A percentile compares a stretch with the other conserved stretches of the same genome.
These are phyloP conservation scores for Coprinopsis cinerea DNA, from an alignment of 768 basidiomycete genomes.

Conservation along the genomic window DNA sequence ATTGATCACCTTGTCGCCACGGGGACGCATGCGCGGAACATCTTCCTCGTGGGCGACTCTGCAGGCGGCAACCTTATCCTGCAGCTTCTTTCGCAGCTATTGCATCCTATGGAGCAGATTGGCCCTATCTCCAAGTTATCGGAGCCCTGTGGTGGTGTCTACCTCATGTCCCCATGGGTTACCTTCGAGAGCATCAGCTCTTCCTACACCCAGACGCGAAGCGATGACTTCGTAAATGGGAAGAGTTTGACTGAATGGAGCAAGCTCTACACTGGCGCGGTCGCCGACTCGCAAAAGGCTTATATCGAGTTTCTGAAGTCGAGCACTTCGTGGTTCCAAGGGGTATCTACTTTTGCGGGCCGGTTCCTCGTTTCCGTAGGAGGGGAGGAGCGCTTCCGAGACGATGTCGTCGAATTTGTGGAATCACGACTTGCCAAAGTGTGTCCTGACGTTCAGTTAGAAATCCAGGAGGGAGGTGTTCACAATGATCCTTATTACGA, in stretches of 20 bases:
- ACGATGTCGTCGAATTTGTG: conserved; percentile 21
- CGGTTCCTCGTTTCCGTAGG: conserved; percentile 25
- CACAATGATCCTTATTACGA: background rate
- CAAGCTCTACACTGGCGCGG: conserved; percentile 12
- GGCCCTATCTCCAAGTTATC: conserved; percentile 17
- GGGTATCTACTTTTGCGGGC: conserved; percentile 19
- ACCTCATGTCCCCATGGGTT: conserved; percentile 36
- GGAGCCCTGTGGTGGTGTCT: conserved; percentile 24
- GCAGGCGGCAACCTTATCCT: conserved; percentile 33
- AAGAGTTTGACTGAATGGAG: conserved; percentile 20
- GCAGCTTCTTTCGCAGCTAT: conserved; percentile 29
- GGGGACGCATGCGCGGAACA: conserved; percentile 25
- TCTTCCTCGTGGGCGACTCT: conserved; percentile 33
- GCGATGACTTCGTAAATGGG: conserved; percentile 21
- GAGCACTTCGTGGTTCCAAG: conserved; percentile 24
- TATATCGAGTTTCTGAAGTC: conserved; percentile 23
- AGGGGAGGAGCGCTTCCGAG: conserved; percentile 20
- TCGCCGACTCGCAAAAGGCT: conserved; percentile 12
- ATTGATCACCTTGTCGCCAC: conserved; percentile 26
- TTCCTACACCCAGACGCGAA: conserved; percentile 12
- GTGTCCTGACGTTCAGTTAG: background rate
- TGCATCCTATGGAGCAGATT: conserved; percentile 28
- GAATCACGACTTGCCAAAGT: conserved; percentile 9
- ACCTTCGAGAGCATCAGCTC: conserved; percentile 18
- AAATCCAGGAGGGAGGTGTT: background rate